Conservation (phyloP, 108 stramenopile species). For the Nitzschia sp. region DNA sequence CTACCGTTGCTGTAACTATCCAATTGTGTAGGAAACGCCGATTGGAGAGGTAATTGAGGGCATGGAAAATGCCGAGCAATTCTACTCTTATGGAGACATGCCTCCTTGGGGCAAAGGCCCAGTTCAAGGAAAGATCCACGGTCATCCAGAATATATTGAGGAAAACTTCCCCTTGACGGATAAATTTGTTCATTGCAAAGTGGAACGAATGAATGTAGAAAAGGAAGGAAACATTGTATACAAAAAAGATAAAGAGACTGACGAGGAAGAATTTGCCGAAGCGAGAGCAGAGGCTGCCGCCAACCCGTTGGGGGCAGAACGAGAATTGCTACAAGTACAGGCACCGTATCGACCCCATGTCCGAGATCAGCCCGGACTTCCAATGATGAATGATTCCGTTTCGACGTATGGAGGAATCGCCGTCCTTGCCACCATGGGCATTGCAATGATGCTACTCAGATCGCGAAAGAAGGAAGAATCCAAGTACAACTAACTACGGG, state of each 20-base stretch:
- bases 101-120: constrained; percentile 77
- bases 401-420: constrained; percentile 12
- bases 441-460: constrained; percentile 7
- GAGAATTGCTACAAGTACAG: constrained; percentile 18
- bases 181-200: constrained; percentile 29
- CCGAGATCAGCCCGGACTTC: constrained; percentile 5
- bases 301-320: constrained; percentile 1
- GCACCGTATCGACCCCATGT: constrained; percentile 9
- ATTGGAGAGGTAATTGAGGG: constrained; percentile 76
- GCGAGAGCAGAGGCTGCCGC: not conserved
- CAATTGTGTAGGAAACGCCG: constrained; percentile 76
- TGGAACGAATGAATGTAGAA: constrained; percentile 6
- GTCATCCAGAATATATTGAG: constrained; percentile 62
- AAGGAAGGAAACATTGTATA: constrained; percentile 1
- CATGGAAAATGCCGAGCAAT: constrained; percentile 51
- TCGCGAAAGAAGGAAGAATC: constrained; percentile 3
- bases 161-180: constrained; percentile 68
- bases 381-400: not conserved
- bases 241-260: constrained; percentile 16
- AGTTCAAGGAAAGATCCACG: constrained; percentile 62
- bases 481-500: constrained; percentile 2
- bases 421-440: not conserved
- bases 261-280: constrained; percentile 17
- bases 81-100: constrained; percentile 86
- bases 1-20: no score